phyloP scores from a whole-genome alignment of 306 rosid species.

The Begonia peltatifolia region DNA sequence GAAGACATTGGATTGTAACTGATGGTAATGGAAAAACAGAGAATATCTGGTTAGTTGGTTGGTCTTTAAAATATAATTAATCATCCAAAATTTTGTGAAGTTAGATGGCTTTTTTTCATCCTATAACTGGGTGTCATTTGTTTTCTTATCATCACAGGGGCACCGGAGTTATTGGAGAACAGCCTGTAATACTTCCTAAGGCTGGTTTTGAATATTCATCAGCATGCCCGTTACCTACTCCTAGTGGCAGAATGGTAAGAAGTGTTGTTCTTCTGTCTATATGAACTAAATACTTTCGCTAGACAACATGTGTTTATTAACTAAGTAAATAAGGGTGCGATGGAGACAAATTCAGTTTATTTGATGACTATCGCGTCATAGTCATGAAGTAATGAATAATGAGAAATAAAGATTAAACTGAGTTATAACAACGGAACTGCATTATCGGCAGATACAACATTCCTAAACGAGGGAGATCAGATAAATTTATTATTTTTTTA shows the following conservation, averaged over 20 bases:
- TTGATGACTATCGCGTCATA: no score
- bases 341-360: no score
- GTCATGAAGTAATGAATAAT: no score
- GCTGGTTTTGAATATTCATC: conserved; percentile 91
- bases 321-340: no score
- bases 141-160: conserved; percentile 45
- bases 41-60: conserved; percentile 59
- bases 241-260: conserved; percentile 91
- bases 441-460: no score
- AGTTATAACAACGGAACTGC: no score
- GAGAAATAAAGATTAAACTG: no score
- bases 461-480: no score
- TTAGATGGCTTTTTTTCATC: not conserved
- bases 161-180: conserved; percentile 87
- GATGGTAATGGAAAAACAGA: conserved; percentile 78
- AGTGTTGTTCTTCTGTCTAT: not conserved
- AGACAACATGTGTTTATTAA: no score
- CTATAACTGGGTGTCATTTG: not conserved
- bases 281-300: not conserved
- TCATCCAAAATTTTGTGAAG: not conserved
- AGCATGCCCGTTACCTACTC: conserved; percentile 83
- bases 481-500: no score
- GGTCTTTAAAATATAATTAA: conserved; percentile 11
- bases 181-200: conserved; percentile 75
- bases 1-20: conserved; percentile 93